A percentile compares a stretch with the other conserved stretches of the same genome.
Conservation (phyloP, 768 basidiomycete genomes). For the Boletus tylopilopsis region DNA sequence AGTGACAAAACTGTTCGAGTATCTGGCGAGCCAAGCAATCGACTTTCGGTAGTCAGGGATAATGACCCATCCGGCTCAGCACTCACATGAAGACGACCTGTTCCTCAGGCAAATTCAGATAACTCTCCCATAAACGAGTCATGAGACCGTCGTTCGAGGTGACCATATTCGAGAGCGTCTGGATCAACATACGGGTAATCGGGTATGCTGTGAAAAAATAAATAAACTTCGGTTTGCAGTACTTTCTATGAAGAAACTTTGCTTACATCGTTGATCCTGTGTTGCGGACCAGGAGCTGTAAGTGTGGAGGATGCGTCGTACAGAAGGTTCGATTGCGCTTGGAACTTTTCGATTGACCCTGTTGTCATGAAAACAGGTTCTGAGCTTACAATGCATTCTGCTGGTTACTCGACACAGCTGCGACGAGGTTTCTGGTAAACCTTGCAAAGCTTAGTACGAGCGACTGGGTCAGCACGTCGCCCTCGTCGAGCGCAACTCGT, state of each 20-base stretch:
- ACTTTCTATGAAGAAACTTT: slow-evolving; percentile 3
- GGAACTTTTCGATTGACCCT: slow-evolving; percentile 5
- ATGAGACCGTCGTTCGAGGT: slow-evolving; percentile 64
- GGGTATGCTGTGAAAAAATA: slow-evolving; percentile 46
- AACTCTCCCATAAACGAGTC: slow-evolving; percentile 57
- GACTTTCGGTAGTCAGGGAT: slow-evolving; percentile 34
- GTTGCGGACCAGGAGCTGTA: slow-evolving; percentile 75
- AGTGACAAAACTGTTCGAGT: slow-evolving; percentile 54
- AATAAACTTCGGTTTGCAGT: neutral
- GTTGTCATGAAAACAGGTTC: neutral
- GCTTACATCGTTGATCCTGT: slow-evolving; percentile 57
- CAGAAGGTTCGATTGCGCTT: slow-evolving; percentile 68
- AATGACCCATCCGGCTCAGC: slow-evolving; percentile 11
- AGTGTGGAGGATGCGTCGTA: slow-evolving; percentile 63
- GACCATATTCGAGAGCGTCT: slow-evolving; percentile 81
- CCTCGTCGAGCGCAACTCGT: slow-evolving; percentile 35
- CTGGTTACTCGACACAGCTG: slow-evolving; percentile 73
- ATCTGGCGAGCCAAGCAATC: slow-evolving; percentile 64
- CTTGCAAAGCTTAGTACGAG: slow-evolving; percentile 57
- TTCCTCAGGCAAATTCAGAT: slow-evolving; percentile 67
- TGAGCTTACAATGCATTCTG: slow-evolving; percentile 61
- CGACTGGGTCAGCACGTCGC: slow-evolving; percentile 32
- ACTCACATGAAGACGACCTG: slow-evolving; percentile 71
- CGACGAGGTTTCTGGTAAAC: slow-evolving; percentile 83
- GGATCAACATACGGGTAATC: slow-evolving; percentile 63